Percentiles rank a stretch among this genome's conserved stretches.
phyloP scores from a whole-genome alignment of 1,139 yeast genomes.

The Geotrichum reessii region DNA sequence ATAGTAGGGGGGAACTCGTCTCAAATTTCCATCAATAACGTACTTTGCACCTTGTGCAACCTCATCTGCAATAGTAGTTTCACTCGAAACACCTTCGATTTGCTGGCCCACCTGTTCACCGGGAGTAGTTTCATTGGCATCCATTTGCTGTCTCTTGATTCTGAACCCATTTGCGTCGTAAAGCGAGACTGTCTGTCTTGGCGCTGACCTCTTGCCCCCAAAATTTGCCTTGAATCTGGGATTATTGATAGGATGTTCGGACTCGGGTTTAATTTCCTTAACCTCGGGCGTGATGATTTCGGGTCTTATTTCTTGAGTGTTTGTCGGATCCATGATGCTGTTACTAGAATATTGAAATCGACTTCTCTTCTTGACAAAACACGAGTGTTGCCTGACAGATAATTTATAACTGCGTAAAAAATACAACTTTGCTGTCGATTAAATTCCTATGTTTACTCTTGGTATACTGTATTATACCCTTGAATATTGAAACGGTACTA shows the following conservation, averaged over 20 bases:
- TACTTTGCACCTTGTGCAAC: constrained; percentile 37
- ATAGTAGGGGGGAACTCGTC: constrained; percentile 78
- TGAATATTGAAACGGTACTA: not conserved
- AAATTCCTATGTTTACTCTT: not conserved
- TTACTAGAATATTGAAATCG: not conserved
- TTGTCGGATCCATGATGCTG: not conserved
- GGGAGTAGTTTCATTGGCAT: constrained; percentile 21
- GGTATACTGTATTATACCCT: not conserved
- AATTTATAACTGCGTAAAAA: not conserved
- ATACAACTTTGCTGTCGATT: not conserved
- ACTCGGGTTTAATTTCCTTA: not conserved
- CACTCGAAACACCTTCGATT: constrained; percentile 10
- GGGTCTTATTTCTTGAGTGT: not conserved
- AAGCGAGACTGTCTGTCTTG: constrained; percentile 12
- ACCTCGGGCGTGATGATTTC: not conserved
- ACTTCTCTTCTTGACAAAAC: not conserved
- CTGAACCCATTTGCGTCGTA: constrained; percentile 30
- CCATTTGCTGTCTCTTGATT: constrained; percentile 27
- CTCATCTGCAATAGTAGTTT: constrained; percentile 32
- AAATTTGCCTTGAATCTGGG: constrained; percentile 6
- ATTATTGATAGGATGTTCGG: not conserved
- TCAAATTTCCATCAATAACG: constrained; percentile 40
- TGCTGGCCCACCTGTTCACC: constrained; percentile 11
- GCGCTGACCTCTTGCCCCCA: not conserved
- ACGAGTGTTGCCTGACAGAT: not conserved